A percentile compares a stretch with the other conserved stretches of the same genome.
Conservation (phyloP, 2,329 filamentous ascomycete species). For the Aspergillus neoniger region DNA sequence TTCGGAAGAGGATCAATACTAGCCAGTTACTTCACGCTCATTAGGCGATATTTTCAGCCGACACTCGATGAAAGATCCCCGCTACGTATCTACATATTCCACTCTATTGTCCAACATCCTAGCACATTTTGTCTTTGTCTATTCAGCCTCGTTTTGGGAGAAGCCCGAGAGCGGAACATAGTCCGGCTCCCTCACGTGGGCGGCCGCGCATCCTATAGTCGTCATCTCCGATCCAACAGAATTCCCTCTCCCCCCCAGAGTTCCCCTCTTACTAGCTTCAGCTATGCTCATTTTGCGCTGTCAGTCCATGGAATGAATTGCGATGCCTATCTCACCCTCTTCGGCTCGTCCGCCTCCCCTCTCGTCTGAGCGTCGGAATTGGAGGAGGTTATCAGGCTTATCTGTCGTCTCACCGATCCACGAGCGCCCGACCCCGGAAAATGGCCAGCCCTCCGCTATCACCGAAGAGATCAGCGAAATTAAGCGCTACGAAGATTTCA, state of each 20-base stretch:
- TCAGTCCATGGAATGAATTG: constrained; percentile 45
- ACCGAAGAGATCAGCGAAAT: constrained; percentile 97
- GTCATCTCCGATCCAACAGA: constrained; percentile 7
- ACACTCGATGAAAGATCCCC: neutral
- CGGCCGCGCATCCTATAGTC: constrained; percentile 16
- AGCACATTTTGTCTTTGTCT: neutral
- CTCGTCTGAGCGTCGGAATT: constrained; percentile 35
- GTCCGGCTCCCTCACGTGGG: constrained; percentile 21
- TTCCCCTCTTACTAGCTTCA: constrained; percentile 7
- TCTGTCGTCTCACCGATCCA: constrained; percentile 53
- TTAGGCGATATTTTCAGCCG: neutral
- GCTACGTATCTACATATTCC: neutral
- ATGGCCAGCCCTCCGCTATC: constrained; percentile 66
- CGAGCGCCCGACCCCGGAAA: constrained; percentile 60
- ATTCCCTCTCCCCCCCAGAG: constrained; percentile 3
- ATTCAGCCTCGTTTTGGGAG: neutral
- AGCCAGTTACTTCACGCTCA: neutral
- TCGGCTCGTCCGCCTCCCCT: constrained; percentile 33
- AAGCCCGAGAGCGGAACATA: neutral
- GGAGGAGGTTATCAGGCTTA: constrained; percentile 54
- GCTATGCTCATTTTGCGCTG: constrained; percentile 32
- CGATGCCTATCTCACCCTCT: constrained; percentile 37
- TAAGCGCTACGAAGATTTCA: constrained; percentile 98
- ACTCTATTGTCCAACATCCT: neutral
- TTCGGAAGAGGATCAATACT: neutral